A percentile compares a stretch with the other conserved stretches of the same genome.
These are phyloP conservation scores for Aspergillus sclerotiicarbonarius DNA, from an alignment of 495 filamentous ascomycete genomes.

Conservation along the genomic window DNA sequence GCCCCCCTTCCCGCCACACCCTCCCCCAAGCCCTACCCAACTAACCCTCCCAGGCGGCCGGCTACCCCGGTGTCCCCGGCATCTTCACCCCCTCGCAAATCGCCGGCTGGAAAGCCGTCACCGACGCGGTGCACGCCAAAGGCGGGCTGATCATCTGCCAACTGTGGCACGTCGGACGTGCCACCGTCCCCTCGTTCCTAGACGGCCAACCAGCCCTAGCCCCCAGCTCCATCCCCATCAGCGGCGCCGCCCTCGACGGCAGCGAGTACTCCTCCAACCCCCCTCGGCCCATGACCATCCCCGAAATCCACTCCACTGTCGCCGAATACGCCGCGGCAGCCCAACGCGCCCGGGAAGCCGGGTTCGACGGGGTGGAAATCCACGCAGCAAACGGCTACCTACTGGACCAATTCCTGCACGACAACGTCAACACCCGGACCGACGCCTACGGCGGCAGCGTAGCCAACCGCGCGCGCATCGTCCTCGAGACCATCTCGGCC, in stretches of 20 bases:
- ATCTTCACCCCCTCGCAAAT: constrained; percentile 46
- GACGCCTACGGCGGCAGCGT: constrained; percentile 52
- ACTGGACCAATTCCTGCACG: constrained; percentile 53
- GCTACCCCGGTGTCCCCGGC: constrained; percentile 46
- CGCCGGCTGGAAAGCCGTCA: constrained; percentile 49
- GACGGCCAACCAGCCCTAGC: constrained; percentile 21
- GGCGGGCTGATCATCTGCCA: constrained; percentile 52
- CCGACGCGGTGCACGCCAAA: constrained; percentile 51
- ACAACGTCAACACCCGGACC: constrained; percentile 49
- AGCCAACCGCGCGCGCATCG: constrained; percentile 49
- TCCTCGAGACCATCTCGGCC: constrained; percentile 42
- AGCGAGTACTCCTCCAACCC: constrained; percentile 30
- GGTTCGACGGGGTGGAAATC: constrained; percentile 58
- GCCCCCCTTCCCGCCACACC: neutral
- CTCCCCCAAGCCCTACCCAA: neutral
- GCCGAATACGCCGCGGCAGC: constrained; percentile 56
- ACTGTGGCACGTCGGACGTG: constrained; percentile 52
- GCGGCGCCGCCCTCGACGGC: constrained; percentile 27
- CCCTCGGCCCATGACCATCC: constrained; percentile 40
- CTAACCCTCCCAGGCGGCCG: constrained; percentile 25
- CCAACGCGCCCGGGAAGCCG: constrained; percentile 58
- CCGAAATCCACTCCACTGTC: constrained; percentile 42
- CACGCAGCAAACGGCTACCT: constrained; percentile 58
- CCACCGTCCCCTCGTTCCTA: constrained; percentile 36
- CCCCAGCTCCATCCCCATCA: constrained; percentile 27